phyloP scores from a whole-genome alignment of 2,329 filamentous ascomycete species.

The Cladophialophora exuberans region DNA sequence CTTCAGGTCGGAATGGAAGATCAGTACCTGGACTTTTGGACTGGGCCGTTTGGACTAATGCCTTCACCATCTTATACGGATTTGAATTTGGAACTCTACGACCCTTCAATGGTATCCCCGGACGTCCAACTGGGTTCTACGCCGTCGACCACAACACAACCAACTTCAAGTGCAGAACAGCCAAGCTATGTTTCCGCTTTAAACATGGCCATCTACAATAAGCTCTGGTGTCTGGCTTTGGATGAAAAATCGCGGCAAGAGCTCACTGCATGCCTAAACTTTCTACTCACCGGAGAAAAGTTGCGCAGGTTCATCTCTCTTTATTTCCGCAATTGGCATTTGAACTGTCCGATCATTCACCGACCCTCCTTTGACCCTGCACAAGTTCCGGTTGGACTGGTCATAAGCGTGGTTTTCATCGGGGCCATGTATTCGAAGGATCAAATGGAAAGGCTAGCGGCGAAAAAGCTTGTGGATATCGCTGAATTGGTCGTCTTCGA shows the following conservation, averaged over 20 bases:
- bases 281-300: conserved; percentile 44
- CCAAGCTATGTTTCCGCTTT: conserved; percentile 46
- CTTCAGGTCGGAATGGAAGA: conserved; percentile 20
- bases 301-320: conserved; percentile 47
- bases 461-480: conserved; percentile 47
- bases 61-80: conserved; percentile 25
- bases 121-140: conserved; percentile 13
- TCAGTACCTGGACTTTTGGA: conserved; percentile 29
- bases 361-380: conserved; percentile 46
- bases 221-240: conserved; percentile 43
- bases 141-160: conserved; percentile 14
- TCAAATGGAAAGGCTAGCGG: conserved; percentile 41
- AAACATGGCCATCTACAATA: conserved; percentile 45
- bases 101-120: conserved; percentile 12
- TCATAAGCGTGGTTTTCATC: conserved; percentile 47
- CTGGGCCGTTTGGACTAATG: conserved; percentile 25
- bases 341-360: conserved; percentile 49
- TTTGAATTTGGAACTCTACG: conserved; percentile 23
- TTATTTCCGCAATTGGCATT: conserved; percentile 52
- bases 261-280: conserved; percentile 44
- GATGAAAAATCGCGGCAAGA: conserved; percentile 44
- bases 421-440: conserved; percentile 51
- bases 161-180: conserved; percentile 15
- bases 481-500: conserved; percentile 50
- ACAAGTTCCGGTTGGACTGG: conserved; percentile 41